Conservation (phyloP, 192 early-diverging fungal genomes). For the Backusella westeae region DNA sequence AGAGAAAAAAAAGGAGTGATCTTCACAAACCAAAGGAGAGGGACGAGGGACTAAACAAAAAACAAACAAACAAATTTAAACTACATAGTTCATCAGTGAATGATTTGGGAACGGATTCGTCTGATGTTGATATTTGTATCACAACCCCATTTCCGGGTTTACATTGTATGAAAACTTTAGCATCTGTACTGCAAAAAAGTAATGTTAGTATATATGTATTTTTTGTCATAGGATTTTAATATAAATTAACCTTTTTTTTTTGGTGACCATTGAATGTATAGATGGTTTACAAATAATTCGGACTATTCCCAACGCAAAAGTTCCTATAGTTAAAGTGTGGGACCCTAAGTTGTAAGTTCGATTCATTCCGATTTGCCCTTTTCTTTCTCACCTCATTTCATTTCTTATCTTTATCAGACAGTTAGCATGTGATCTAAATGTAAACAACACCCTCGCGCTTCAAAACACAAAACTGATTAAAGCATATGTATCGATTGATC, state of each 20-base stretch:
- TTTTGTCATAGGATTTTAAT: background rate
- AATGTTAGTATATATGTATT: slow-evolving; percentile 5
- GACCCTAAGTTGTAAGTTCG: background rate
- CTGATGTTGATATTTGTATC: background rate
- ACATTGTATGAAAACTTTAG: background rate
- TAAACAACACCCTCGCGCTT: slow-evolving; percentile 88
- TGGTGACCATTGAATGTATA: background rate
- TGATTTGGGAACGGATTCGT: background rate
- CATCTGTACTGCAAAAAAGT: background rate
- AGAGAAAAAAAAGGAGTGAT: background rate
- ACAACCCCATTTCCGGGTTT: slow-evolving; percentile 3
- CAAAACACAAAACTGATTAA: slow-evolving; percentile 87
- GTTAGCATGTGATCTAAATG: slow-evolving; percentile 87
- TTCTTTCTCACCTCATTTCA: background rate
- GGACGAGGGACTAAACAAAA: background rate
- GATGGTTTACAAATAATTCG: background rate
- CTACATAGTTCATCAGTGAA: background rate
- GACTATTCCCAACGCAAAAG: background rate
- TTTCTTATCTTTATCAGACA: slow-evolving; percentile 41
- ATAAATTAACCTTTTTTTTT: background rate
- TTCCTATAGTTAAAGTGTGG: slow-evolving; percentile 3
- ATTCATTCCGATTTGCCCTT: background rate
- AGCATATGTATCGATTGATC: slow-evolving; percentile 85
- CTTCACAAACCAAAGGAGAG: background rate
- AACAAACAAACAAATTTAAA: background rate